Percentiles rank a stretch among this genome's conserved stretches.
phyloP scores from a whole-genome alignment of 495 filamentous ascomycete genomes.

The Xylaria telfairii region DNA sequence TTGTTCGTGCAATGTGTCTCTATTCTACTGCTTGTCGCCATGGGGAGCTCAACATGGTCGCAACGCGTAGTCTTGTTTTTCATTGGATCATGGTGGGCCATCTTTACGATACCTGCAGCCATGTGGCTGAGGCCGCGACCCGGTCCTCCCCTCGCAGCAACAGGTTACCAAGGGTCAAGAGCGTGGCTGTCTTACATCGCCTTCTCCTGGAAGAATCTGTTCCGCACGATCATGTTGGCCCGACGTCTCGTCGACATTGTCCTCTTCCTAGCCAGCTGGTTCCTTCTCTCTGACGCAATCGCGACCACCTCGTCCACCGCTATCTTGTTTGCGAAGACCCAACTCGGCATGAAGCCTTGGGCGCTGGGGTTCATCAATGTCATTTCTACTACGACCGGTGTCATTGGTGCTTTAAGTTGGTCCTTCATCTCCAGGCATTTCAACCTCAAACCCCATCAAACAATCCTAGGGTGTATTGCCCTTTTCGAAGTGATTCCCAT shows the following conservation, averaged over 20 bases:
- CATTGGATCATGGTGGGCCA: slow-evolving; percentile 93
- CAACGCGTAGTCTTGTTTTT: slow-evolving; percentile 83
- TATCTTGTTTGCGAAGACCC: slow-evolving; percentile 93
- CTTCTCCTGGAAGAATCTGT: slow-evolving; percentile 86
- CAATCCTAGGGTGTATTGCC: slow-evolving; percentile 86
- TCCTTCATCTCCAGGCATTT: slow-evolving; percentile 71
- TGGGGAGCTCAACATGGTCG: slow-evolving; percentile 76
- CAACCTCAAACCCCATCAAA: slow-evolving; percentile 75
- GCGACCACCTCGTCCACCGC: slow-evolving; percentile 95
- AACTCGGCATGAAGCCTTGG: slow-evolving; percentile 85
- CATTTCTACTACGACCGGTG: slow-evolving; percentile 80
- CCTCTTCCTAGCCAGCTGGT: slow-evolving; percentile 91
- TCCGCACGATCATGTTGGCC: slow-evolving; percentile 77
- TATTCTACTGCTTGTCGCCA: slow-evolving; percentile 71
- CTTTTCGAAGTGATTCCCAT: slow-evolving; percentile 92
- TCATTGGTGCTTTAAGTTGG: slow-evolving; percentile 91
- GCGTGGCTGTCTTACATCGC: slow-evolving; percentile 67
- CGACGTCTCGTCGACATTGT: slow-evolving; percentile 82
- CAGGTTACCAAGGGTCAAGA: slow-evolving; percentile 29
- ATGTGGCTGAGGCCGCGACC: slow-evolving; percentile 91
- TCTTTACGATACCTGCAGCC: slow-evolving; percentile 87
- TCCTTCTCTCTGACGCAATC: slow-evolving; percentile 90
- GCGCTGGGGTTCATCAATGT: slow-evolving; percentile 93
- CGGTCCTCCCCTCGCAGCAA: slow-evolving; percentile 73
- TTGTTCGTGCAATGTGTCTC: slow-evolving; percentile 78